phyloP scores from a whole-genome alignment of 1,139 yeast species.

The Tardiomyces digboiensis region DNA sequence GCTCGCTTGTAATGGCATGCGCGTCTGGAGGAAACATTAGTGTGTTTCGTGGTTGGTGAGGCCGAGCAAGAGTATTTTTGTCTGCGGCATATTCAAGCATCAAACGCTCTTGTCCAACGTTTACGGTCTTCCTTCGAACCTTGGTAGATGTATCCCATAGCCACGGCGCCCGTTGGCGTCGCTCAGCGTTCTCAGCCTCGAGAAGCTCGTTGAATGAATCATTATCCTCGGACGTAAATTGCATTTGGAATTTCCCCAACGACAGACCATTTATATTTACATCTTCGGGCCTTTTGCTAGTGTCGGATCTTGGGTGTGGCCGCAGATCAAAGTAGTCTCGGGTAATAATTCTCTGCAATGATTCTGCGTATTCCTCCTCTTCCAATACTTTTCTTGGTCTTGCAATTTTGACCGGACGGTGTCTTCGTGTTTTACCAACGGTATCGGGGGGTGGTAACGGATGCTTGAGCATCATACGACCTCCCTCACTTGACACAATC shows the following conservation, averaged over 20 bases:
- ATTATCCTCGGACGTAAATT: constrained; percentile 27
- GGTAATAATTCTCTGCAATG: constrained; percentile 19
- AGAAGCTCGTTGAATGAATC: constrained; percentile 20
- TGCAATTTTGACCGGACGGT: background rate
- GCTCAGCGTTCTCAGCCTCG: constrained; percentile 13
- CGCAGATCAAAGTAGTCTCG: constrained; percentile 22
- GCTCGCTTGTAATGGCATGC: background rate
- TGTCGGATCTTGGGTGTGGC: constrained; percentile 5
- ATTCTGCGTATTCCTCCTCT: constrained; percentile 21
- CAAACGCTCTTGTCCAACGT: background rate
- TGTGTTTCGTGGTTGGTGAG: background rate
- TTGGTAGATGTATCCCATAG: constrained; percentile 11
- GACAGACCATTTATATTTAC: background rate
- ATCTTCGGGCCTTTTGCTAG: constrained; percentile 3
- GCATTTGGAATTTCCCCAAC: constrained; percentile 17
- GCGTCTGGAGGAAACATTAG: background rate
- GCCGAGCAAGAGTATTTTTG: background rate
- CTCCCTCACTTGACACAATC: background rate
- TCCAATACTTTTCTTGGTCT: constrained; percentile 16
- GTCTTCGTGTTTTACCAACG: background rate
- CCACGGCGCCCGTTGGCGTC: constrained; percentile 18
- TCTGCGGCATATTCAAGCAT: background rate
- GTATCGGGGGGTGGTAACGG: background rate
- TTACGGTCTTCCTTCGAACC: background rate
- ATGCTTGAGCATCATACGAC: background rate